phyloP scores from a whole-genome alignment of 2,329 filamentous ascomycete species.

The Colletotrichum coccodes region DNA sequence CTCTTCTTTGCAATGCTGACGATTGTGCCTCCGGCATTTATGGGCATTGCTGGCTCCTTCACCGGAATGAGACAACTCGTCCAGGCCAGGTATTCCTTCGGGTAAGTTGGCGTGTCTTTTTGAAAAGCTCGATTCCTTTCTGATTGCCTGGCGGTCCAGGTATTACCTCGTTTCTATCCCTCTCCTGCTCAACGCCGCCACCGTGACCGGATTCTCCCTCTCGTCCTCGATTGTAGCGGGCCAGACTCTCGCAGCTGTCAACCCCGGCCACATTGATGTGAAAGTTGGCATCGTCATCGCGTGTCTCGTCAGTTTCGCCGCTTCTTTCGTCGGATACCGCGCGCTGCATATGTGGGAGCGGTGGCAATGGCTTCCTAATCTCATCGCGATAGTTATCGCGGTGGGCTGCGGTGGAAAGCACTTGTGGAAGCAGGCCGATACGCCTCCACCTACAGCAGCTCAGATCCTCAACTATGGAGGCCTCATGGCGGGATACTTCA shows the following conservation, averaged over 20 bases:
- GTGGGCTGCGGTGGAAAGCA: slow-evolving; percentile 63
- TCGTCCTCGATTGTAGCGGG: slow-evolving; percentile 67
- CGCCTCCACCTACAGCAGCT: slow-evolving; percentile 47
- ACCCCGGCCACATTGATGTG: slow-evolving; percentile 55
- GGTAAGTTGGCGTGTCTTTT: slow-evolving; percentile 44
- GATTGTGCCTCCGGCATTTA: slow-evolving; percentile 63
- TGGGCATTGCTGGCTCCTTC: slow-evolving; percentile 63
- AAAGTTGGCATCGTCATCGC: slow-evolving; percentile 68
- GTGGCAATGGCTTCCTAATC: slow-evolving; percentile 66
- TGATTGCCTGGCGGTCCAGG: slow-evolving; percentile 37
- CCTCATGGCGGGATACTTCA: slow-evolving; percentile 61
- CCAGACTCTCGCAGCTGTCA: slow-evolving; percentile 60
- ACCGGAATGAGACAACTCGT: slow-evolving; percentile 70
- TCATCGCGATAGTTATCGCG: slow-evolving; percentile 61
- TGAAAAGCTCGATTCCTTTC: neutral
- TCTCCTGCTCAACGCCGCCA: slow-evolving; percentile 65
- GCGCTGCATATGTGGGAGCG: slow-evolving; percentile 64
- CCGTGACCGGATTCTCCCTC: slow-evolving; percentile 67
- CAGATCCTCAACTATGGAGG: slow-evolving; percentile 56
- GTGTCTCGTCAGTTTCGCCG: slow-evolving; percentile 60
- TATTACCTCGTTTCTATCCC: slow-evolving; percentile 62
- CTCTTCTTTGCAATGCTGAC: slow-evolving; percentile 67
- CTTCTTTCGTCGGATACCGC: slow-evolving; percentile 66
- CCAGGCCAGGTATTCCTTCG: slow-evolving; percentile 70
- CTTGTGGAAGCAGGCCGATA: slow-evolving; percentile 56